phyloP scores from a whole-genome alignment of 2,329 filamentous ascomycete species.

The Nemania serpens region DNA sequence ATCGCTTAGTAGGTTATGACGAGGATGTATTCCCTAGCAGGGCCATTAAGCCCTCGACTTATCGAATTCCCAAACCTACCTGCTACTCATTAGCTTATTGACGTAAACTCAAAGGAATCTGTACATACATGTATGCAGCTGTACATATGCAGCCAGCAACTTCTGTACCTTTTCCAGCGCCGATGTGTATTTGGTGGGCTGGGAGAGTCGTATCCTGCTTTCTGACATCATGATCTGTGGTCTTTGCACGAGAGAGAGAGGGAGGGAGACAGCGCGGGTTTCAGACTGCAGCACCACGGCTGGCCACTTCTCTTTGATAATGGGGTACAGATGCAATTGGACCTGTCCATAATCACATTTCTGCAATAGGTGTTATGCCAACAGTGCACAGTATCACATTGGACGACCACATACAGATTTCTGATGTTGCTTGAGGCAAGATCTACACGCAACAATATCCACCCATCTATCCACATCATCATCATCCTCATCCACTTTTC shows the following conservation, averaged over 20 bases:
- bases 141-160: not conserved
- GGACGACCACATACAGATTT: not conserved
- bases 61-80: not conserved
- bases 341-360: not conserved
- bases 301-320: not conserved
- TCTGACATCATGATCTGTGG: constrained; percentile 18
- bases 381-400: not conserved
- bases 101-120: not conserved
- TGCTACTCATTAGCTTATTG: not conserved
- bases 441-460: constrained; percentile 23
- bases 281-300: not conserved
- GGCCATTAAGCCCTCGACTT: not conserved
- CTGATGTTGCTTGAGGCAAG: constrained; percentile 14
- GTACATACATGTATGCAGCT: no score
- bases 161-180: not conserved
- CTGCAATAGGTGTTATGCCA: not conserved
- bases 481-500: constrained; percentile 21
- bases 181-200: not conserved
- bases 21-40: not conserved
- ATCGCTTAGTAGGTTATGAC: not conserved
- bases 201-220: not conserved
- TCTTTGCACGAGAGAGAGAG: not conserved
- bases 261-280: no score
- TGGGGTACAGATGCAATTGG: constrained; percentile 3
- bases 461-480: constrained; percentile 23